These are phyloP conservation scores for Dioscorea dumetorum DNA, from an alignment of 106 monocot species.

Conservation along the genomic window DNA sequence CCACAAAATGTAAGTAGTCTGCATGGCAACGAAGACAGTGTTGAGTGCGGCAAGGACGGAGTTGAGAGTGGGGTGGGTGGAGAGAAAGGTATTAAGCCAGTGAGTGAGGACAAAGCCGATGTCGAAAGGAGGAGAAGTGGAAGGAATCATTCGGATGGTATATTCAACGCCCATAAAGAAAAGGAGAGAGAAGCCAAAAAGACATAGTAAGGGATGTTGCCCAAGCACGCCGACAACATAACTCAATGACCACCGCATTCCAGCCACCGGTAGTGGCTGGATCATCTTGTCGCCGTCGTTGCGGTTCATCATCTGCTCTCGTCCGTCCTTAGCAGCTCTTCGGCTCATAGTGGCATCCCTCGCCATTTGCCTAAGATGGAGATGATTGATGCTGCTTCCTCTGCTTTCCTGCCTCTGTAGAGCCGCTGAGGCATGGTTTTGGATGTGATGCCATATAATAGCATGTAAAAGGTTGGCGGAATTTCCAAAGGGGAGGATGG, in stretches of 20 bases:
- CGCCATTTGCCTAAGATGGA: too few species aligned
- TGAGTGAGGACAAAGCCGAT: conserved; percentile 63
- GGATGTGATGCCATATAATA: too few species aligned
- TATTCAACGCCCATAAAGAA: conserved; percentile 96
- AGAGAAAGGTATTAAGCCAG: conserved; percentile 31
- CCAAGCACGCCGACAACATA: conserved; percentile 5
- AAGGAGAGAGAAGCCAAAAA: conserved; percentile 33
- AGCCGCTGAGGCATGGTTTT: too few species aligned
- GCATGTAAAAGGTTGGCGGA: too few species aligned
- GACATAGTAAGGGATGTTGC: conserved; percentile 38
- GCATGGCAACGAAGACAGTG: conserved; percentile 86
- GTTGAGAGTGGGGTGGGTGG: conserved; percentile 53
- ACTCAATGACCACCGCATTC: not conserved
- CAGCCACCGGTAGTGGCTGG: not conserved
- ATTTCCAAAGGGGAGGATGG: too few species aligned
- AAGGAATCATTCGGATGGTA: conserved; percentile 71
- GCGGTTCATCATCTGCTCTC: too few species aligned
- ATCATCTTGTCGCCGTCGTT: too few species aligned
- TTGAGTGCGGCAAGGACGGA: conserved; percentile 72
- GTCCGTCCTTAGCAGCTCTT: too few species aligned
- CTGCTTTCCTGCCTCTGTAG: too few species aligned
- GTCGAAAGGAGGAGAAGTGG: conserved; percentile 55
- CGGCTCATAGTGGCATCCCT: too few species aligned
- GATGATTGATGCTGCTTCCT: too few species aligned
- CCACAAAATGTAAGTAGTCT: conserved; percentile 72